Percentiles rank a stretch among this genome's conserved stretches.
Conservation (phyloP, 2,329 filamentous ascomycete genomes). For the Aureobasidium sp. region DNA sequence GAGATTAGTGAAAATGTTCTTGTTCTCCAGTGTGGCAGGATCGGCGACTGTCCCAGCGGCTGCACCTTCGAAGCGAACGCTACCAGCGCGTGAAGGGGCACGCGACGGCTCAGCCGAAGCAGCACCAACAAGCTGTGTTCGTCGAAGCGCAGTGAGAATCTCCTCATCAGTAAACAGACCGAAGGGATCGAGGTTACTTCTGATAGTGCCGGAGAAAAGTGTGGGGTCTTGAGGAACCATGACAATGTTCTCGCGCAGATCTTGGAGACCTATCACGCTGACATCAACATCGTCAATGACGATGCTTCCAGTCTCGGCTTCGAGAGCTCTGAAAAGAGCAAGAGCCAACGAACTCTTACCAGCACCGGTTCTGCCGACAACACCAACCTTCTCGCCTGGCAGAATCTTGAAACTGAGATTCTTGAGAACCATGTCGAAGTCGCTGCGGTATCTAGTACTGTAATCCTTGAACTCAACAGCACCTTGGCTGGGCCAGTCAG, state of each 20-base stretch:
- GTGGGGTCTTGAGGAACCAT: constrained; percentile 98
- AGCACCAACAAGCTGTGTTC: constrained; percentile 75
- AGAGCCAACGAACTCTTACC: constrained; percentile 93
- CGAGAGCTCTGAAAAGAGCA: constrained; percentile 85
- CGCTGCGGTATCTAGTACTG: constrained; percentile 77
- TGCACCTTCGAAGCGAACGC: neutral
- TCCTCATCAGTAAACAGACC: constrained; percentile 79
- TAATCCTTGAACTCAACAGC: constrained; percentile 83
- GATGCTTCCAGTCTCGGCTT: constrained; percentile 84
- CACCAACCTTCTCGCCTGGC: constrained; percentile 84
- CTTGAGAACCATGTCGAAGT: constrained; percentile 79
- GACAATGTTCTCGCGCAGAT: constrained; percentile 86
- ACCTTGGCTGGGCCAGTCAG: constrained; percentile 78
- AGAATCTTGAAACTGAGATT: constrained; percentile 79
- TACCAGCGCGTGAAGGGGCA: constrained; percentile 20
- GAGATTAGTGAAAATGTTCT: constrained; percentile 88
- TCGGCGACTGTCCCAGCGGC: constrained; percentile 16
- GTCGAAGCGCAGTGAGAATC: constrained; percentile 75
- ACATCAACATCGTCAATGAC: constrained; percentile 89
- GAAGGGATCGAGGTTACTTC: constrained; percentile 91
- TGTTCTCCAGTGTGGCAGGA: constrained; percentile 58
- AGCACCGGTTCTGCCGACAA: constrained; percentile 89
- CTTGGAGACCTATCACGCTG: constrained; percentile 79
- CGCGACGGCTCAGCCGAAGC: constrained; percentile 32
- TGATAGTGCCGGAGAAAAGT: constrained; percentile 83